A percentile compares a stretch with the other conserved stretches of the same genome.
These are phyloP conservation scores for Amanita thiersii DNA, from an alignment of 768 basidiomycete genomes.

Conservation along the genomic window DNA sequence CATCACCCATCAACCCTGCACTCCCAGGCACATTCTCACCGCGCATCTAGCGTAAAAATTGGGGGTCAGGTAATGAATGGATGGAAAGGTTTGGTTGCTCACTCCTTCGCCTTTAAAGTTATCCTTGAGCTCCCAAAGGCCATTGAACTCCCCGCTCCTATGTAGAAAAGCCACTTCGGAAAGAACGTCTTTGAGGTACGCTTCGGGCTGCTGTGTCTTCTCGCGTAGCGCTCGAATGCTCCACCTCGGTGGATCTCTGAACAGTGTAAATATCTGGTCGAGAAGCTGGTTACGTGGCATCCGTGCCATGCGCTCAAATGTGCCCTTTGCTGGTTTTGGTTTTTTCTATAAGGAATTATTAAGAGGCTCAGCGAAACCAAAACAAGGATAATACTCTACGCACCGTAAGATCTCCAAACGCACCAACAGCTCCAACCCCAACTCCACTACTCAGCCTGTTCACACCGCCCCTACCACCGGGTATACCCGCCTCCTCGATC, in stretches of 20 bases:
- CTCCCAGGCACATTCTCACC: constrained; percentile 37
- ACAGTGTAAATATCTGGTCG: constrained; percentile 73
- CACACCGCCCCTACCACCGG: constrained; percentile 64
- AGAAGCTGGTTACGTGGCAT: constrained; percentile 84
- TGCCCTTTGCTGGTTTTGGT: constrained; percentile 57
- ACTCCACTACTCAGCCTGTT: constrained; percentile 76
- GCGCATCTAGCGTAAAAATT: constrained; percentile 26
- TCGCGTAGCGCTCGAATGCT: constrained; percentile 68
- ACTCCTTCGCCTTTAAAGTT: constrained; percentile 63
- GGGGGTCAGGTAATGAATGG: background rate
- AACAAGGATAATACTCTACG: constrained; percentile 19
- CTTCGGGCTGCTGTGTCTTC: constrained; percentile 79
- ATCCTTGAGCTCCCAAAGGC: constrained; percentile 72
- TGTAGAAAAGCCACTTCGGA: constrained; percentile 69
- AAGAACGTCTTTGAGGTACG: constrained; percentile 79
- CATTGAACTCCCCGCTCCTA: constrained; percentile 74
- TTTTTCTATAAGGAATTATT: constrained; percentile 41
- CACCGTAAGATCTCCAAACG: constrained; percentile 64
- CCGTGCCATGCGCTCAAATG: constrained; percentile 86
- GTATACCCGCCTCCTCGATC: constrained; percentile 65
- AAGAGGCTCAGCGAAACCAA: constrained; percentile 1
- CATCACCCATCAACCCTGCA: constrained; percentile 18
- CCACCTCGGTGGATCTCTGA: constrained; percentile 79
- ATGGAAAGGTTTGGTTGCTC: constrained; percentile 15
- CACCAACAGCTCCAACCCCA: constrained; percentile 42